phyloP scores from a whole-genome alignment of 306 rosid genomes.

The Gastrolobium villosum region DNA sequence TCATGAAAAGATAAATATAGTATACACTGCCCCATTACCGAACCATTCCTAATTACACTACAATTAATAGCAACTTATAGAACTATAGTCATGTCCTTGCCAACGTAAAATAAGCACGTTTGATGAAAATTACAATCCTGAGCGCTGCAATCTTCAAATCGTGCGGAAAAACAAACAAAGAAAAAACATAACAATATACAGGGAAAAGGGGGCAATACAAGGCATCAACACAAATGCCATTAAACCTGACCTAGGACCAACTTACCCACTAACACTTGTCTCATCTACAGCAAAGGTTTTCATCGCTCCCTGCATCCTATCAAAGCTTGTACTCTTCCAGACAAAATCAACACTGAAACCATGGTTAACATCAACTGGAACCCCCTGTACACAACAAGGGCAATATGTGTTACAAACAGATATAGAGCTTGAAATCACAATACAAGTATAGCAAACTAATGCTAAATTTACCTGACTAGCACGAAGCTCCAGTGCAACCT shows the following conservation, averaged over 20 bases:
- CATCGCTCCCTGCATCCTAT: slow-evolving; percentile 99
- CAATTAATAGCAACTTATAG: not conserved
- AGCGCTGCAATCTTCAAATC: not conserved
- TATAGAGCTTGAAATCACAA: slow-evolving; percentile 21
- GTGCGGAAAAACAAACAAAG: not conserved
- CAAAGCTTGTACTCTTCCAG: slow-evolving; percentile 99
- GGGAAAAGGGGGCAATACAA: not conserved
- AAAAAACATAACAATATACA: not conserved
- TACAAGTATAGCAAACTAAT: slow-evolving; percentile 9
- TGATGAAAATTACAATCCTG: slow-evolving; percentile 37
- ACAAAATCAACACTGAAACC: slow-evolving; percentile 99
- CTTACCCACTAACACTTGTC: slow-evolving; percentile 99
- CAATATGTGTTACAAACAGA: slow-evolving; percentile 35
- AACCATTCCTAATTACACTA: slow-evolving; percentile 22
- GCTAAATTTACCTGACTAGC: slow-evolving; percentile 81
- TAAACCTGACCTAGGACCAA: slow-evolving; percentile 13
- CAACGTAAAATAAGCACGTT: not conserved
- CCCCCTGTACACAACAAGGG: slow-evolving; percentile 76
- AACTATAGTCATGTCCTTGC: not conserved
- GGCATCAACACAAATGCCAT: slow-evolving; percentile 18
- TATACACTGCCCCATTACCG: slow-evolving; percentile 4
- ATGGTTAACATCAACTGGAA: slow-evolving; percentile 95
- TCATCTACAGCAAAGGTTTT: slow-evolving; percentile 99
- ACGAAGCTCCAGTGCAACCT: slow-evolving; percentile 98
- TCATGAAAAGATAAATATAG: slow-evolving; percentile 10